Conservation (phyloP, 1,284 basidiomycete genomes). For the Pseudozyma sp. region DNA sequence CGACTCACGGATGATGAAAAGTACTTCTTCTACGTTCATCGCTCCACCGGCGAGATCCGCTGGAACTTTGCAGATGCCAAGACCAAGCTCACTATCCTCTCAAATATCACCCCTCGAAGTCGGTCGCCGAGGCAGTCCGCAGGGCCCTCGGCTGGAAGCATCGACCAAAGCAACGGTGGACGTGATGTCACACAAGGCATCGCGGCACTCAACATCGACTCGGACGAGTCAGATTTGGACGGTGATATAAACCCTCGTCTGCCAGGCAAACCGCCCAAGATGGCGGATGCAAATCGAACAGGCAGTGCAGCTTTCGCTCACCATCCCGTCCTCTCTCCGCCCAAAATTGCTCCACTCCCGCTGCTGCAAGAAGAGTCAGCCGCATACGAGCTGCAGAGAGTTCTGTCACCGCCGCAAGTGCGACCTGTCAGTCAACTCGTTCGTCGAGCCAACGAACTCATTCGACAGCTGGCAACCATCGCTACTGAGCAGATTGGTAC, state of each 20-base stretch:
- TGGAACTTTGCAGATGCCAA: conserved; percentile 46
- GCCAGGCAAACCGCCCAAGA: conserved; percentile 46
- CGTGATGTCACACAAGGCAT: conserved; percentile 20
- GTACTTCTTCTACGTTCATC: conserved; percentile 52
- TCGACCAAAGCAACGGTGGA: conserved; percentile 10
- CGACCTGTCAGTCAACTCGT: conserved; percentile 33
- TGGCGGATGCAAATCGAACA: conserved; percentile 4
- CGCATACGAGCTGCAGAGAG: conserved; percentile 48
- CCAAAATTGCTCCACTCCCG: conserved; percentile 23
- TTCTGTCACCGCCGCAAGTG: conserved; percentile 22
- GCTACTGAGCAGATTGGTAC: conserved; percentile 50
- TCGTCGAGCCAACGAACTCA: conserved; percentile 49
- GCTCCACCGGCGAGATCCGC: conserved; percentile 43
- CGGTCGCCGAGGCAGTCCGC: conserved; percentile 24
- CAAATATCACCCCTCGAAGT: conserved; percentile 35
- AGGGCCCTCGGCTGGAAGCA: not conserved
- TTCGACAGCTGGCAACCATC: conserved; percentile 43
- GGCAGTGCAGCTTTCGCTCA: conserved; percentile 25
- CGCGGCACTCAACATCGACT: conserved; percentile 36
- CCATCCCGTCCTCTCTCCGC: conserved; percentile 36
- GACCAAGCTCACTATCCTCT: conserved; percentile 48
- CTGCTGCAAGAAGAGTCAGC: conserved; percentile 43
- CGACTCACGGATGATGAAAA: conserved; percentile 52
- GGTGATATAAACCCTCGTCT: conserved; percentile 34
- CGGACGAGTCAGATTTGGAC: conserved; percentile 49